A percentile compares a stretch with the other conserved stretches of the same genome.
phyloP scores from a whole-genome alignment of 768 basidiomycete genomes.

The Clavaria fumosa region DNA sequence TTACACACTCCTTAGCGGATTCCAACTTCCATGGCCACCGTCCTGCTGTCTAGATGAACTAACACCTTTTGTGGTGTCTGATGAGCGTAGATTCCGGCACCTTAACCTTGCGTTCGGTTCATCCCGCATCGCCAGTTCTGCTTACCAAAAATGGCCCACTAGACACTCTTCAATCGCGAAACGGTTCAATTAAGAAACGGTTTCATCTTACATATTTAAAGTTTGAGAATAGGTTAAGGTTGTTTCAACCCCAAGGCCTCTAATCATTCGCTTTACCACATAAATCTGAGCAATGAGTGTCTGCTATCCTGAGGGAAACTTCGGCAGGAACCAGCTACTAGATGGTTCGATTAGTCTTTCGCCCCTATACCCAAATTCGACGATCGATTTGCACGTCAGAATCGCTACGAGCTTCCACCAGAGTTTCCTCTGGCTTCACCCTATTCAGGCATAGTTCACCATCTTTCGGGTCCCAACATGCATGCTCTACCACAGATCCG shows the following conservation, averaged over 20 bases:
- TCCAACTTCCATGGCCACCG: constrained; percentile 79
- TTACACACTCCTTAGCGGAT: constrained; percentile 79
- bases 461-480: constrained; percentile 83
- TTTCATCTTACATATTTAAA: constrained; percentile 80
- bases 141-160: constrained; percentile 70
- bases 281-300: constrained; percentile 42
- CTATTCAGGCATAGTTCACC: constrained; percentile 82
- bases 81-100: constrained; percentile 73
- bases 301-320: constrained; percentile 62
- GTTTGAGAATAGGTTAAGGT: constrained; percentile 73
- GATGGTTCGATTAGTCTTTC: constrained; percentile 93
- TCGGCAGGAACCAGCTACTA: constrained; percentile 88
- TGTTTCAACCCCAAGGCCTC: constrained; percentile 81
- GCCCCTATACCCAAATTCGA: constrained; percentile 92
- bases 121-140: constrained; percentile 56
- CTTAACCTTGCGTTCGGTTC: constrained; percentile 60
- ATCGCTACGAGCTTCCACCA: constrained; percentile 92
- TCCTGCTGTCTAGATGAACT: constrained; percentile 82
- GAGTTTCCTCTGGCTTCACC: constrained; percentile 93
- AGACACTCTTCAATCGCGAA: constrained; percentile 72
- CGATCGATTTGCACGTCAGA: constrained; percentile 95
- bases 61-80: constrained; percentile 78
- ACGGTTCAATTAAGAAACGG: constrained; percentile 70
- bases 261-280: constrained; percentile 81
- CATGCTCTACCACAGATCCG: constrained; percentile 38